phyloP scores from a whole-genome alignment of 2,329 filamentous ascomycete species.

The Phaeosphaeriaceae sp. region DNA sequence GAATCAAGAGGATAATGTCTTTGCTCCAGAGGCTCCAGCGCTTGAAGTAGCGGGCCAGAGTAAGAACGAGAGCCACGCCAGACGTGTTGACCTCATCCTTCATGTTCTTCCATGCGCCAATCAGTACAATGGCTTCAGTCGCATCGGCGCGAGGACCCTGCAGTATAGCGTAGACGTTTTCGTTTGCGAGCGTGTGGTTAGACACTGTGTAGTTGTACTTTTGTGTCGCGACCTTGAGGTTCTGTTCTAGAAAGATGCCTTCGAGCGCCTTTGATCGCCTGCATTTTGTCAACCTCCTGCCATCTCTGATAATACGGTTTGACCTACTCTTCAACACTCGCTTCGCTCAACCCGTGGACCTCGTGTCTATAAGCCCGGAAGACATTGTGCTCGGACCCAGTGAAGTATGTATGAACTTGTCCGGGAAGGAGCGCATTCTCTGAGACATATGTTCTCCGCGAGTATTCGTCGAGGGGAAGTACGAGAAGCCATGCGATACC shows the following conservation, averaged over 20 bases:
- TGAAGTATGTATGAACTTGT: slow-evolving; percentile 97
- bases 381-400: slow-evolving; percentile 93
- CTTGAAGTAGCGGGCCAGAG: slow-evolving; percentile 93
- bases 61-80: slow-evolving; percentile 84
- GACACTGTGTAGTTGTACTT: slow-evolving; percentile 85
- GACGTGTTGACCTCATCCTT: slow-evolving; percentile 81
- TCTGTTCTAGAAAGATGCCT: slow-evolving; percentile 76
- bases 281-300: slow-evolving; percentile 42
- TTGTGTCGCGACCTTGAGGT: slow-evolving; percentile 87
- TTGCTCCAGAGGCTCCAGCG: slow-evolving; percentile 99
- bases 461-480: slow-evolving; percentile 89
- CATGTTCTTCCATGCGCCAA: slow-evolving; percentile 87
- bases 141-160: slow-evolving; percentile 94
- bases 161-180: slow-evolving; percentile 93
- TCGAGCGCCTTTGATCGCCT: slow-evolving; percentile 72
- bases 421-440: slow-evolving; percentile 95
- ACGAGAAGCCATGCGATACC: slow-evolving; percentile 90
- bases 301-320: not conserved
- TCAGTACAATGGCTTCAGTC: slow-evolving; percentile 93
- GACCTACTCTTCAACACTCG: slow-evolving; percentile 47
- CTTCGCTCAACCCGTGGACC: slow-evolving; percentile 67
- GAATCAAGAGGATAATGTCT: slow-evolving; percentile 91
- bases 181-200: slow-evolving; percentile 74
- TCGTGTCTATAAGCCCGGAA: slow-evolving; percentile 90
- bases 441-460: slow-evolving; percentile 91